phyloP scores from a whole-genome alignment of 495 filamentous ascomycete species.

The Xylaria venustula region DNA sequence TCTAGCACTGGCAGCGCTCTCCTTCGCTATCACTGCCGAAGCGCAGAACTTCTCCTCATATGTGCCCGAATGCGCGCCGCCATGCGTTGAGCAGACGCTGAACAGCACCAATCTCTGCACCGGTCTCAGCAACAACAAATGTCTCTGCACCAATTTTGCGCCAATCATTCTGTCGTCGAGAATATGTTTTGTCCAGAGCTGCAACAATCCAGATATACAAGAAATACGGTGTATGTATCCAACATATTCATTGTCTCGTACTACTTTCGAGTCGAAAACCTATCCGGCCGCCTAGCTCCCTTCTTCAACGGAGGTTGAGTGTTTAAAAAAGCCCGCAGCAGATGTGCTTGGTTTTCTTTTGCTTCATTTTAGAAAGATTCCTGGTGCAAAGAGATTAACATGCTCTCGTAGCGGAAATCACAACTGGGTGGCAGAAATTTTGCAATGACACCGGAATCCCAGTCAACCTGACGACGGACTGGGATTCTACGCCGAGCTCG shows the following conservation, averaged over 20 bases:
- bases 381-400: neutral
- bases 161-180: slow-evolving; percentile 6
- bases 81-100: slow-evolving; percentile 17
- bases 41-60: slow-evolving; percentile 21
- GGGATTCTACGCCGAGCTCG: neutral
- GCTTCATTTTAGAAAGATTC: neutral
- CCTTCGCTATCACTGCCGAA: neutral
- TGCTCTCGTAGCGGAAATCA: neutral
- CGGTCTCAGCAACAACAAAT: slow-evolving; percentile 15
- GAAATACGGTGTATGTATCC: slow-evolving; percentile 6
- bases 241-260: neutral
- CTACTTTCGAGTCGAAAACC: neutral
- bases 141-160: slow-evolving; percentile 19
- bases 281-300: neutral
- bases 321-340: neutral
- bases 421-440: neutral
- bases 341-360: no score
- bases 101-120: slow-evolving; percentile 9
- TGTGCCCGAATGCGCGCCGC: slow-evolving; percentile 18
- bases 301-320: neutral
- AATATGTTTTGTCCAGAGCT: slow-evolving; percentile 11
- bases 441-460: slow-evolving; percentile 6
- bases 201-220: neutral
- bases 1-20: neutral
- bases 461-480: neutral